Percentiles rank a stretch among this genome's conserved stretches.
These are phyloP conservation scores for Hippophae rhamnoides DNA, from an alignment of 306 rosid species.

Conservation along the genomic window DNA sequence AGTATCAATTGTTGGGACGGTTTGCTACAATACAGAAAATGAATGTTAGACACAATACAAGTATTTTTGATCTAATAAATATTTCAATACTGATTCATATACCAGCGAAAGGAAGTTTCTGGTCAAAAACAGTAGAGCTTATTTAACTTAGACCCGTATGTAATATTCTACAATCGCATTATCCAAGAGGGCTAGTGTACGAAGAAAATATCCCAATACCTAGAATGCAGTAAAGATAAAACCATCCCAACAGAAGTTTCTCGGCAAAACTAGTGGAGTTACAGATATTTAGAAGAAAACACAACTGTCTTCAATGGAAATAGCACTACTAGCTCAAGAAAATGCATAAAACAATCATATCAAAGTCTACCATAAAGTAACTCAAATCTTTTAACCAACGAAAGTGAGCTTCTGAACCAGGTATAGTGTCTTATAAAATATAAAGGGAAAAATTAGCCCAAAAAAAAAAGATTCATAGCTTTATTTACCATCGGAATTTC, in stretches of 20 bases:
- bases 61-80: conserved; percentile 2
- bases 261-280: not conserved
- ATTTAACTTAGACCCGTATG: conserved; percentile 1
- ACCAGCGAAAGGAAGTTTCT: too few species aligned
- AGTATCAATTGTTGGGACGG: conserved; percentile 79
- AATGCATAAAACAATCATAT: too few species aligned
- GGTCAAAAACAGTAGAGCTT: too few species aligned
- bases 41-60: conserved; percentile 21
- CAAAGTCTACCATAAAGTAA: too few species aligned
- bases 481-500: conserved; percentile 70
- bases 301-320: too few species aligned
- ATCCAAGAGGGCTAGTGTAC: not conserved
- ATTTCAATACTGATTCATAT: not conserved
- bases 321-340: too few species aligned
- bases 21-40: conserved; percentile 55
- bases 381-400: not conserved
- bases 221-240: not conserved
- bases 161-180: not conserved
- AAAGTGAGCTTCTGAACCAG: not conserved
- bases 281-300: too few species aligned
- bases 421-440: too few species aligned
- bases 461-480: not conserved
- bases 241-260: not conserved
- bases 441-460: too few species aligned
- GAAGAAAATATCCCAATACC: not conserved